Conservation (phyloP, 352 stramenopile species). For the Phytopythium sindhum region DNA sequence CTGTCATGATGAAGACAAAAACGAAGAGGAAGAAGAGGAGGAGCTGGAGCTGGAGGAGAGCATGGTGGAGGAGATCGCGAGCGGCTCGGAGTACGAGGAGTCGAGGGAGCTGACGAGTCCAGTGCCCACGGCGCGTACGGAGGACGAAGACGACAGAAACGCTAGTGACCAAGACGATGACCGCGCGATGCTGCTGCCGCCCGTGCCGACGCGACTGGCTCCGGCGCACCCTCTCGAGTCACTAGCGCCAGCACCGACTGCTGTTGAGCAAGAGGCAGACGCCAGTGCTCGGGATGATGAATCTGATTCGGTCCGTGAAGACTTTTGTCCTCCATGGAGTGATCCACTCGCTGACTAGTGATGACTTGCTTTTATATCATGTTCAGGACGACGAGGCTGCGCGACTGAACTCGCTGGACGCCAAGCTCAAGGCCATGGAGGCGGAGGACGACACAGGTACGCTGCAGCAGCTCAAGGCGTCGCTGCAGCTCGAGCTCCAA, state of each 20-base stretch:
- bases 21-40: conserved; percentile 7
- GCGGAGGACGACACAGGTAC: conserved; percentile 76
- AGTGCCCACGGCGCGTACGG: not conserved
- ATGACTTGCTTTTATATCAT: not conserved
- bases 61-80: conserved; percentile 51
- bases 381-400: conserved; percentile 46
- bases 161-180: conserved; percentile 19
- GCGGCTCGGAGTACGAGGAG: conserved; percentile 53
- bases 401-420: conserved; percentile 61
- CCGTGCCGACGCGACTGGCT: conserved; percentile 12
- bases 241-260: not conserved
- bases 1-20: not conserved
- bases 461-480: conserved; percentile 74
- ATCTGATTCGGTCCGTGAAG: conserved; percentile 45
- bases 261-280: not conserved
- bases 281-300: conserved; percentile 38
- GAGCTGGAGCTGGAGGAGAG: conserved; percentile 39
- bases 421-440: conserved; percentile 82
- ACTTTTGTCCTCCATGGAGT: not conserved
- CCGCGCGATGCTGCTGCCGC: conserved; percentile 20
- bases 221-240: conserved; percentile 1
- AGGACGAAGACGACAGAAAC: conserved; percentile 9
- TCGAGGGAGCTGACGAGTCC: conserved; percentile 28
- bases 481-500: conserved; percentile 56
- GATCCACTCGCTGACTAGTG: not conserved